These are phyloP conservation scores for Chaetomiaceae sp. DNA, from an alignment of 2,329 filamentous ascomycete genomes.

Conservation along the genomic window DNA sequence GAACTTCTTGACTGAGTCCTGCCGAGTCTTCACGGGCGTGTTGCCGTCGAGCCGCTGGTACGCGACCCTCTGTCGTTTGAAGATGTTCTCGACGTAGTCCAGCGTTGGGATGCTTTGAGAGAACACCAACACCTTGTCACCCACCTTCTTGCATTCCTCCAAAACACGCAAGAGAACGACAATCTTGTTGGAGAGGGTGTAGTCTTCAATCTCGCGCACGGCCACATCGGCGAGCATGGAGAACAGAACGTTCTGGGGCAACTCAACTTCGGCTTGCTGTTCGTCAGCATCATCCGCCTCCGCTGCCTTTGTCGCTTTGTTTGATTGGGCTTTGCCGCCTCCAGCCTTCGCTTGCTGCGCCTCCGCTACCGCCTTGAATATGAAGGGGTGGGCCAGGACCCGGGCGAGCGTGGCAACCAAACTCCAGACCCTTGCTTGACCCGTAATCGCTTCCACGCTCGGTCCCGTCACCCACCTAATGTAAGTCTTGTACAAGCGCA, in stretches of 20 bases:
- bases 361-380: constrained; percentile 34
- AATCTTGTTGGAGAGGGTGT: constrained; percentile 61
- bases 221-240: constrained; percentile 33
- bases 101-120: constrained; percentile 66
- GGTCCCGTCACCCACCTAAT: constrained; percentile 25
- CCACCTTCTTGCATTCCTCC: constrained; percentile 50
- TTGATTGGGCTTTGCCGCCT: constrained; percentile 12
- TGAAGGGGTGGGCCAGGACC: constrained; percentile 48
- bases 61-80: constrained; percentile 43
- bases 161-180: constrained; percentile 63
- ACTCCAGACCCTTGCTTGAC: constrained; percentile 26
- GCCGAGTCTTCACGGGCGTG: constrained; percentile 51
- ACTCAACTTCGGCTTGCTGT: constrained; percentile 5
- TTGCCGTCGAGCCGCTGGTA: constrained; percentile 61
- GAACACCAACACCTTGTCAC: constrained; percentile 77
- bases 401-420: constrained; percentile 41
- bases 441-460: constrained; percentile 3
- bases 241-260: constrained; percentile 29
- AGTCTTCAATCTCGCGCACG: constrained; percentile 37
- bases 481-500: constrained; percentile 51
- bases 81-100: constrained; percentile 57
- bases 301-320: neutral
- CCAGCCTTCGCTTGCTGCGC: constrained; percentile 7
- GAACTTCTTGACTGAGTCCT: constrained; percentile 61
- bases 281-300: constrained; percentile 11